These are phyloP conservation scores for Spathaspora sp. DNA, from an alignment of 805 yeast species.

Conservation along the genomic window DNA sequence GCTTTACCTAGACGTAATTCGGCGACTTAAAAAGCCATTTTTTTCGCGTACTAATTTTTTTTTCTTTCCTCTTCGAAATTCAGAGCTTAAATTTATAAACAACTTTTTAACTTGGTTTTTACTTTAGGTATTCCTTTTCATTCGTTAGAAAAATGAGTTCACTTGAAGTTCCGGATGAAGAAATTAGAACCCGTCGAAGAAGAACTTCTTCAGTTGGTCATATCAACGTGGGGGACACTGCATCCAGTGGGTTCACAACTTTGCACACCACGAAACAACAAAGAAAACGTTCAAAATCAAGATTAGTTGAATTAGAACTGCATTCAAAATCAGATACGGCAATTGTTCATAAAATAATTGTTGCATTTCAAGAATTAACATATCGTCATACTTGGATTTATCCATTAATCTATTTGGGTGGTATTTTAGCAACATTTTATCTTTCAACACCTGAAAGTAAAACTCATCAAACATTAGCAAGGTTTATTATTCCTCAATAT, in stretches of 20 bases:
- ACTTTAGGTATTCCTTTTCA: background rate
- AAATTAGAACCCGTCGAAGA: constrained; percentile 19
- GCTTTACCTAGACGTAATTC: too few species aligned
- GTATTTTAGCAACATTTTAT: constrained; percentile 42
- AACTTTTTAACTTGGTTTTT: background rate
- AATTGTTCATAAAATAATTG: constrained; percentile 50
- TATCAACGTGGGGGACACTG: constrained; percentile 67
- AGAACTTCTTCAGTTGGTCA: constrained; percentile 73
- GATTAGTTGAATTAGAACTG: constrained; percentile 26
- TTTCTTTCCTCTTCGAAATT: background rate
- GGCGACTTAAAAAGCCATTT: too few species aligned
- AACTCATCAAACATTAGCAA: constrained; percentile 54
- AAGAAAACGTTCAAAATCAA: constrained; percentile 28
- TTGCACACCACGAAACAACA: constrained; percentile 48
- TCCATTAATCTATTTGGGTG: constrained; percentile 50
- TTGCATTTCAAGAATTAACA: constrained; percentile 56
- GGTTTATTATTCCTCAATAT: constrained; percentile 65
- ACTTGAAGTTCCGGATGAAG: constrained; percentile 1
- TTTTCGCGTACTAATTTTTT: background rate
- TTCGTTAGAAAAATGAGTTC: constrained; percentile 1
- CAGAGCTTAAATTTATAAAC: background rate
- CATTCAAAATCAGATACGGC: constrained; percentile 44
- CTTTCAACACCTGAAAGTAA: constrained; percentile 55
- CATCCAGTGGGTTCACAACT: constrained; percentile 63
- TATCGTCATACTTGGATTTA: constrained; percentile 68